These are phyloP conservation scores for Cladosporium oxysporum DNA, from an alignment of 2,329 filamentous ascomycete genomes.

Conservation along the genomic window DNA sequence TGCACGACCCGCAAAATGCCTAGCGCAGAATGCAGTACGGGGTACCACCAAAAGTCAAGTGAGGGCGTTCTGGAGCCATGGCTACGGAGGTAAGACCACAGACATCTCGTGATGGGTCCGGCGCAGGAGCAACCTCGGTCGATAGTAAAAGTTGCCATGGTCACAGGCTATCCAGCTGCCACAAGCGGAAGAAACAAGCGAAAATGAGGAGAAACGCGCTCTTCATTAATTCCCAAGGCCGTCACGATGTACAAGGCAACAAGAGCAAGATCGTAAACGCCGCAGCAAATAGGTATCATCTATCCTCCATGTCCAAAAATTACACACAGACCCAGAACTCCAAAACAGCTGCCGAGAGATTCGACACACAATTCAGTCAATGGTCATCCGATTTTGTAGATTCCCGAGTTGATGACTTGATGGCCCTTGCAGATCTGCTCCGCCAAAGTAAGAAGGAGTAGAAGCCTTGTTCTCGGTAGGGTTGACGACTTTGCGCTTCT, in stretches of 20 bases:
- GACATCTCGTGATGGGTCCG: background rate
- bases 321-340: background rate
- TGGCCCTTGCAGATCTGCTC: conserved; percentile 28
- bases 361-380: conserved; percentile 41
- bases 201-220: background rate
- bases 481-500: conserved; percentile 51
- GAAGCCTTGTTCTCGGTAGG: background rate
- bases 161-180: background rate
- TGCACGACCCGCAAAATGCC: background rate
- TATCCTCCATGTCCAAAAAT: conserved; percentile 1
- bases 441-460: conserved; percentile 19
- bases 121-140: background rate
- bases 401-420: conserved; percentile 34
- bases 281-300: conserved; percentile 15
- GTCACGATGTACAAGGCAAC: conserved; percentile 9
- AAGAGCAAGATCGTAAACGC: background rate
- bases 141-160: background rate
- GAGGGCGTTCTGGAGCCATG: background rate
- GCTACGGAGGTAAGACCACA: background rate
- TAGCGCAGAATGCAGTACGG: background rate
- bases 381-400: conserved; percentile 46
- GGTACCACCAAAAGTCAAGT: background rate
- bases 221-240: background rate
- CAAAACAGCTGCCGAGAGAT: background rate
- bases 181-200: background rate